Conservation (phyloP, 805 yeast genomes). For the Yamadazyma kitorensis region DNA sequence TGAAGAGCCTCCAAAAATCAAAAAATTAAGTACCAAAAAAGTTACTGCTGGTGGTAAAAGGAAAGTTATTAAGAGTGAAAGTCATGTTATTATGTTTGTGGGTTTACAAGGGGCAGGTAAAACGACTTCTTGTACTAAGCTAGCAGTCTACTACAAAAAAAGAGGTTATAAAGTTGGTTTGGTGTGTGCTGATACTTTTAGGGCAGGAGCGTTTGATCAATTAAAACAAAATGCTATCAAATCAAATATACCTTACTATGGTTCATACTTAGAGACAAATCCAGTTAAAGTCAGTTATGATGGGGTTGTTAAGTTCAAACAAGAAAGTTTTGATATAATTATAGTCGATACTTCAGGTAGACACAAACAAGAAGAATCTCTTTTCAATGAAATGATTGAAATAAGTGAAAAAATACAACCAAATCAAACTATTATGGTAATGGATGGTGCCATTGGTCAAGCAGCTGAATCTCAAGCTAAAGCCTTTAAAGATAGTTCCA, state of each 20-base stretch:
- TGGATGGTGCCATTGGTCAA: conserved; percentile 97
- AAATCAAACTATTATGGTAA: conserved; percentile 95
- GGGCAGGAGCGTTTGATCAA: conserved; percentile 99
- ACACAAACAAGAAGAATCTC: conserved; percentile 89
- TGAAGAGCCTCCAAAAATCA: conserved; percentile 69
- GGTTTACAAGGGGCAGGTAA: conserved; percentile 99
- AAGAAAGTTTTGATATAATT: conserved; percentile 87
- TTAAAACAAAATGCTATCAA: conserved; percentile 95
- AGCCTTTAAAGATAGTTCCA: conserved; percentile 90
- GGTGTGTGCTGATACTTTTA: conserved; percentile 98
- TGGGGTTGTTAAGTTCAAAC: conserved; percentile 89
- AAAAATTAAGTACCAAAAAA: conserved; percentile 52
- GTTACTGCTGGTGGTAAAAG: conserved; percentile 16
- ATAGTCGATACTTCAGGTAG: conserved; percentile 98
- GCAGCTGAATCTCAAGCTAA: conserved; percentile 94
- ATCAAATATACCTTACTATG: conserved; percentile 91
- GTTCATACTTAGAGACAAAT: conserved; percentile 92
- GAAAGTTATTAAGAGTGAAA: conserved; percentile 13
- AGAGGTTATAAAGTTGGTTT: conserved; percentile 93
- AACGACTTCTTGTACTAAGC: conserved; percentile 94
- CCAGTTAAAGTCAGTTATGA: conserved; percentile 89
- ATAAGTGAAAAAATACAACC: conserved; percentile 86
- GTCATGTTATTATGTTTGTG: conserved; percentile 89
- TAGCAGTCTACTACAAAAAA: conserved; percentile 91
- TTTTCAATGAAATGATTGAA: conserved; percentile 93